Percentiles rank a stretch among this genome's conserved stretches.
Conservation (phyloP, 768 basidiomycete species). For the Glaciozyma martinii region DNA sequence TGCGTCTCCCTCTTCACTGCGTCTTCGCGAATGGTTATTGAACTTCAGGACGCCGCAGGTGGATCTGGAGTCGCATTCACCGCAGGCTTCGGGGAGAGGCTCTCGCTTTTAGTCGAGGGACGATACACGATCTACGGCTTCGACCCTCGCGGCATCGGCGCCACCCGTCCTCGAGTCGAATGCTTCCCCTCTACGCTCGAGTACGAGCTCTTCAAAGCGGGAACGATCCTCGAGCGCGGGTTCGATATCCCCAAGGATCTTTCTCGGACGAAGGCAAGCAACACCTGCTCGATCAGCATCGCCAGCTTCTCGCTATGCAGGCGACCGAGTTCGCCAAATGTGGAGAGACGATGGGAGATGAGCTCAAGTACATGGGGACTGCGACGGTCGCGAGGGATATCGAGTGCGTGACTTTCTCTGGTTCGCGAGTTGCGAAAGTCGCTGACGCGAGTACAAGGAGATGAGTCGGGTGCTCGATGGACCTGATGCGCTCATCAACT, state of each 20-base stretch:
- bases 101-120: neutral
- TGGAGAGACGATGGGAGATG: constrained; percentile 4
- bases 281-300: constrained; percentile 1
- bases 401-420: neutral
- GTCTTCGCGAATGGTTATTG: neutral
- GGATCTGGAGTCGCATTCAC: neutral
- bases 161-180: neutral
- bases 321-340: neutral
- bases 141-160: constrained; percentile 2
- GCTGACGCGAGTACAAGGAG: neutral
- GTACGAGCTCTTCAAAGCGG: constrained; percentile 4
- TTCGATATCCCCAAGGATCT: neutral
- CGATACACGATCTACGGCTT: neutral
- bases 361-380: neutral
- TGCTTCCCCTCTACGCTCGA: neutral
- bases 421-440: neutral
- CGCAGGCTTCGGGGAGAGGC: neutral
- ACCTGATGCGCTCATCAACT: neutral
- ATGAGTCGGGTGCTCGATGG: neutral
- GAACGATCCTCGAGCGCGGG: neutral
- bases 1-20: neutral
- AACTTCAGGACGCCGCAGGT: neutral
- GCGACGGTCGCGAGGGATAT: neutral
- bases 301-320: neutral
- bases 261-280: neutral